Conservation (phyloP, 768 basidiomycete genomes). For the Kwoniella mangroviensis region DNA sequence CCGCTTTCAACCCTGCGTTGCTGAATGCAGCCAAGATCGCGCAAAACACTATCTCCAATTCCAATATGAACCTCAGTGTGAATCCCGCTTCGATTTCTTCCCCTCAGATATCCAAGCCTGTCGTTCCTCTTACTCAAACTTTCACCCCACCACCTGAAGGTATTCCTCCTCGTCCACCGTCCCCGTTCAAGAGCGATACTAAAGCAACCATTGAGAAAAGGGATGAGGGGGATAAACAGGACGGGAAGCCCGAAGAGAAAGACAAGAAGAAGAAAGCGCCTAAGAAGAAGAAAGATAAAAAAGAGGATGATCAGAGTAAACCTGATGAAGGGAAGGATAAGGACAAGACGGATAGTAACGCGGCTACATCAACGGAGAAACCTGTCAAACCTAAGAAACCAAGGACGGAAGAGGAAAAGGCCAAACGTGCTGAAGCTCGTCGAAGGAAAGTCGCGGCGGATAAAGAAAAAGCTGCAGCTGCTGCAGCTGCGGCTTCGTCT, state of each 20-base stretch:
- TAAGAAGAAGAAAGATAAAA: constrained; percentile 10
- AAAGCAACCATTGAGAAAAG: not conserved
- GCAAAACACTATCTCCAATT: not conserved
- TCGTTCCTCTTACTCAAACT: constrained; percentile 24
- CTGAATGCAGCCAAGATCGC: constrained; percentile 9
- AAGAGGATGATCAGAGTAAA: constrained; percentile 13
- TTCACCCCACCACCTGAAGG: constrained; percentile 19
- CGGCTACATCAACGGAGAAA: constrained; percentile 13
- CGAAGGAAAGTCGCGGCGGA: constrained; percentile 18
- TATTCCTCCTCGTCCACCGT: constrained; percentile 6
- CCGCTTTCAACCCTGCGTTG: constrained; percentile 17
- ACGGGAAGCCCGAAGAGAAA: constrained; percentile 2
- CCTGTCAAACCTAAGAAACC: constrained; percentile 24
- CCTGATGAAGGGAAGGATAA: constrained; percentile 15
- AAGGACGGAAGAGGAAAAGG: constrained; percentile 26
- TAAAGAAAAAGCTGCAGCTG: constrained; percentile 16
- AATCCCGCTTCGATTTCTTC: not conserved
- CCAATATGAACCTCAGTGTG: not conserved
- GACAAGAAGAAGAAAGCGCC: constrained; percentile 9
- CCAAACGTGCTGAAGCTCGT: constrained; percentile 16
- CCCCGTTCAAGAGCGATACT: constrained; percentile 7
- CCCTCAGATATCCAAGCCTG: constrained; percentile 15
- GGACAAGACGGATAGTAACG: not conserved
- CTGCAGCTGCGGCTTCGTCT: constrained; percentile 1
- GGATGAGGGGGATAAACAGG: constrained; percentile 12